Percentiles rank a stretch among this genome's conserved stretches.
These are phyloP conservation scores for Hypsizygus ulmarius DNA, from an alignment of 1,284 basidiomycete species.

Conservation along the genomic window DNA sequence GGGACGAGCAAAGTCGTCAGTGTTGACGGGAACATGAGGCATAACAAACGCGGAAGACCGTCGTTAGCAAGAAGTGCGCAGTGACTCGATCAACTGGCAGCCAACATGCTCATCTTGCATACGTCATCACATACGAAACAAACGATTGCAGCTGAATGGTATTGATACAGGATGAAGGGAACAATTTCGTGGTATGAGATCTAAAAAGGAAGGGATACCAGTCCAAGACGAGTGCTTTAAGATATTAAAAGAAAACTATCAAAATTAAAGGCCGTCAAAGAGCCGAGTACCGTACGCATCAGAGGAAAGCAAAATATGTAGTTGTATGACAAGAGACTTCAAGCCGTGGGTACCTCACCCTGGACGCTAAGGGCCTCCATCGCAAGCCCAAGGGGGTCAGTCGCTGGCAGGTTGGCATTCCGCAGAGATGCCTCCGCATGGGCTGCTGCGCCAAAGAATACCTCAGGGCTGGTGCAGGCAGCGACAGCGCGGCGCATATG, in stretches of 20 bases:
- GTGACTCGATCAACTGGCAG: background rate
- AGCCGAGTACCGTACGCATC: constrained; percentile 1
- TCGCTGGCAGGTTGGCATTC: constrained; percentile 39
- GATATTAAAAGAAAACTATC: background rate
- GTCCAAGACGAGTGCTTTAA: background rate
- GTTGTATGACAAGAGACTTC: constrained; percentile 1
- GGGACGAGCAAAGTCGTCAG: constrained; percentile 44
- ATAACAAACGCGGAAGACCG: constrained; percentile 25
- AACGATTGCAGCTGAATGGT: background rate
- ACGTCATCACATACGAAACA: constrained; percentile 4
- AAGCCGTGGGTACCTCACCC: constrained; percentile 5
- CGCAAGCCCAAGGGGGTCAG: constrained; percentile 67
- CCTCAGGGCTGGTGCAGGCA: constrained; percentile 87
- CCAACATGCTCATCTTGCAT: background rate
- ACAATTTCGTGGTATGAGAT: background rate
- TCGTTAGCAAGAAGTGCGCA: background rate
- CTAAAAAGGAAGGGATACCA: constrained; percentile 2
- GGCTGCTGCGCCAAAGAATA: constrained; percentile 69
- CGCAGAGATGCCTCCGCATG: constrained; percentile 34
- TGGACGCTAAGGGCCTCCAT: constrained; percentile 57
- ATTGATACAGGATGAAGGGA: constrained; percentile 6
- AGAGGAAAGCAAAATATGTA: background rate
- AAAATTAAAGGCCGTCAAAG: constrained; percentile 3
- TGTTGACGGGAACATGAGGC: constrained; percentile 46
- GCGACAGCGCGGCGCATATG: constrained; percentile 95